Evolutionary conservation across 2,329 filamentous ascomycete species (phyloP), one percentile per base, ranked within the genome.

Genomic region (Sarocladium kiliense): DNA sequence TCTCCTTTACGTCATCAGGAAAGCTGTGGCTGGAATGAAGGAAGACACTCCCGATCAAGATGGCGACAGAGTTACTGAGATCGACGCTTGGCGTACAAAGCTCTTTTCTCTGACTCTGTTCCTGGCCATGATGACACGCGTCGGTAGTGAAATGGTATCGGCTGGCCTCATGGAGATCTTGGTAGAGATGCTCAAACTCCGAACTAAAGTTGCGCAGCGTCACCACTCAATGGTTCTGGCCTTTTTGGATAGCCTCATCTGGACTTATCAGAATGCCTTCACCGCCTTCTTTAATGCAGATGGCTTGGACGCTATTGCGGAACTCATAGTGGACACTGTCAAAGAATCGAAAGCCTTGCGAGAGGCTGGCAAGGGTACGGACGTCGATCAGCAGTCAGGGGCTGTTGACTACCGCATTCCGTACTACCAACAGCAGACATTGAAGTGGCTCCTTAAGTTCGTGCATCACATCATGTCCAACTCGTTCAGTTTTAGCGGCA

Each of bases 401-500:
- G 81, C 88, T 25, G 91, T 95, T 44, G 95, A 99, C 71, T 99
- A 97, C 67, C 82, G 91, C 64, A 91, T 97, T 54, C 91, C 92
- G 0, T 97, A 91, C 68, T 91, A 91, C 67, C 88, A 96, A 62
- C 94, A 97, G 67, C 91, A 96, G 68, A 93, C 91, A 18, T 78
- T 99, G 27, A 92, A 95, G 65, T 95, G 90, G 84, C 77, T 97
- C 44, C 87, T 99, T 70, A 97, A 96, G 69, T 96, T 97, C 66
- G 88, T 96, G 59, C 92, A 96, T 63, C 92, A 97, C 68, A 87
- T 97, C 74, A 96, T 97, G 87, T 88, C 73, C 70, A 95, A 79
- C 79, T 86, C 75, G 68, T 84, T 79, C 60, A 77, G 76, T 36
- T 81, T 79, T 59, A 80, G 89, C 55, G 89, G 88, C 56, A 94